Evolutionary conservation across 2,329 filamentous ascomycete genomes (phyloP), one percentile per base, ranked within the genome.

Genomic region (Zymoseptoria brevis): DNA sequence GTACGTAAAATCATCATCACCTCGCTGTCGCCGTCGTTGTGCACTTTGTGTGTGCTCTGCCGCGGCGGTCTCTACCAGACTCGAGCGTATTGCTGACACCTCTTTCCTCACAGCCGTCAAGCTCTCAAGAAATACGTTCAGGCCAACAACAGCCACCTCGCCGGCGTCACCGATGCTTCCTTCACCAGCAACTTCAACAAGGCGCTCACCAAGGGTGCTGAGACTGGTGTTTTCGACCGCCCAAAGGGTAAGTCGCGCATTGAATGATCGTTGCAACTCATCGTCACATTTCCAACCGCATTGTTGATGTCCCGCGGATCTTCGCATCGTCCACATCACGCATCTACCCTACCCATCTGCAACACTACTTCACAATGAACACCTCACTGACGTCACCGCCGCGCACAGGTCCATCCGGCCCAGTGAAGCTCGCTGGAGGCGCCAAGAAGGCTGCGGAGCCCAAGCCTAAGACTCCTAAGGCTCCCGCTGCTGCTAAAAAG

Each of bases 181-280:
- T 88, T 89, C 74, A 86, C 85, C 73, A 82, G 82, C 62, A 87
- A 91, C 70, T 90, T 95, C 84, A 94, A 94, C 85, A 88, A 87
- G 76, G 89, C 90, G 57, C 81, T 95, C 73, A 85, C 87, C 77
- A 78, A 80, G 61, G 91, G 91, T 75, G 90, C 92, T 69, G 89
- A 95, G 71, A 91, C 88, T 81, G 89, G 89, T 64, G 82, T 89
- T 70, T 96, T 96, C 74, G 83, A 86, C 72, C 90, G 93, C 75
- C 92, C 91, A 72, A 96, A 96, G 85, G 91, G 90, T 90, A 82
- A 67, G 84, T 80, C 53, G 61, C 53, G 61, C 62, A 57, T 58
- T 57, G 26, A 68, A 62, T 64, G 65, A 67, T 69, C 60, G 54
- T 45, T 62, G 48, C 61, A 58, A 64, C 58, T 50, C 50, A 24